phyloP scores from a whole-genome alignment of 805 yeast species.

The Pichia californica region DNA sequence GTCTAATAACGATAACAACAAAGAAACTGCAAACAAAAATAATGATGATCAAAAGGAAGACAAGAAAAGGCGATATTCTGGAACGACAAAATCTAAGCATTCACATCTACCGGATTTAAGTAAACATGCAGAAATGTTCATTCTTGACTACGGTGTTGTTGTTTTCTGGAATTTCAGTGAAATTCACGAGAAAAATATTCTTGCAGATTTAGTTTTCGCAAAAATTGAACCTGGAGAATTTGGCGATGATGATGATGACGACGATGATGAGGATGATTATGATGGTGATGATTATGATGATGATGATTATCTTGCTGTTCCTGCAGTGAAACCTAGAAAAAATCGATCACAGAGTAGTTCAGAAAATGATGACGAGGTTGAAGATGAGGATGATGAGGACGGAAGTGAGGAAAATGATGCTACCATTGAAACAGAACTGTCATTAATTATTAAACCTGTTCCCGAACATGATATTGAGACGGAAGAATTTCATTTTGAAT shows the following conservation, averaged over 20 bases:
- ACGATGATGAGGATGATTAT: constrained; percentile 31
- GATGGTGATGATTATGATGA: constrained; percentile 29
- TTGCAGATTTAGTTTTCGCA: constrained; percentile 86
- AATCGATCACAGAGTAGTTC: not conserved
- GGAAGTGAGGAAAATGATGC: constrained; percentile 2
- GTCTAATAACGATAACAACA: too few relatives aligned
- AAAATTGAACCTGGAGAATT: constrained; percentile 35
- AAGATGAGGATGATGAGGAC: constrained; percentile 8
- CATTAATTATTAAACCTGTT: constrained; percentile 62
- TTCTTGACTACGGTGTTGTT: constrained; percentile 90
- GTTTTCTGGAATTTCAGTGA: constrained; percentile 97
- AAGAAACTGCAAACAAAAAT: not conserved
- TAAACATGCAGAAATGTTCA: constrained; percentile 81
- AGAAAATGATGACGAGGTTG: constrained; percentile 5
- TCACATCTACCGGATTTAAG: constrained; percentile 37
- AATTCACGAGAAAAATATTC: constrained; percentile 82
- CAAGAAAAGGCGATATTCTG: not conserved
- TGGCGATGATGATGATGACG: constrained; percentile 34
- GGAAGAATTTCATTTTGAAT: constrained; percentile 78
- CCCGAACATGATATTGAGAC: constrained; percentile 89
- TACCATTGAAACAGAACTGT: constrained; percentile 14
- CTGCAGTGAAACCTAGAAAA: not conserved
- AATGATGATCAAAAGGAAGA: not conserved
- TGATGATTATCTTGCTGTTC: constrained; percentile 1
- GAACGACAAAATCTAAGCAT: constrained; percentile 1